Evolutionary conservation across 2,329 filamentous ascomycete genomes (phyloP).

Genomic region (Xylaria sp.): DNA sequence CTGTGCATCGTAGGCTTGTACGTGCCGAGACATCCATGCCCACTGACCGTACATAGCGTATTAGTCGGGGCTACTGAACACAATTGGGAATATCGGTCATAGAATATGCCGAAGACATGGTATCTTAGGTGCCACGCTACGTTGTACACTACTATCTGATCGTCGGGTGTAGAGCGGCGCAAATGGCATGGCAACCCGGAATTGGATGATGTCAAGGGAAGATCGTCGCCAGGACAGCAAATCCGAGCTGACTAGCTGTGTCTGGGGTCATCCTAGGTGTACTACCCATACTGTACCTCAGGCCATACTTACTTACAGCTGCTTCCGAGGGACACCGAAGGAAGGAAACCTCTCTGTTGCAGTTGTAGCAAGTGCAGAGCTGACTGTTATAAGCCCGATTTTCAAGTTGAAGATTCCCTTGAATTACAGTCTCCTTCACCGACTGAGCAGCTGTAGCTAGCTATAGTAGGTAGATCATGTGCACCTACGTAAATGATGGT

Average conservation of each 20-base stretch:
- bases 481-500: too few relatives aligned
- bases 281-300: not conserved
- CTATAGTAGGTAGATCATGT: not conserved
- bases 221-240: conserved; percentile 19
- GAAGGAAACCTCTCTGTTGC: too few relatives aligned
- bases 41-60: not conserved
- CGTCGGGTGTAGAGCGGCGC: not conserved
- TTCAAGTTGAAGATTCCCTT: too few relatives aligned
- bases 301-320: too few relatives aligned
- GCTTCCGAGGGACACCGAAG: not conserved
- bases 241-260: not conserved
- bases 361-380: too few relatives aligned
- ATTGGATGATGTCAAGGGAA: conserved; percentile 19
- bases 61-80: not conserved
- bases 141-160: not conserved
- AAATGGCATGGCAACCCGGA: conserved; percentile 22
- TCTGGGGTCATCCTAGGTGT: not conserved
- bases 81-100: not conserved
- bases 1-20: not conserved
- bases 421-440: not conserved
- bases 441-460: not conserved
- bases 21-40: not conserved
- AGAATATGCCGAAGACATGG: conserved; percentile 8
- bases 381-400: not conserved
- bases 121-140: not conserved